Evolutionary conservation across 768 basidiomycete species (phyloP), one percentile per base, ranked within the genome.

Genomic region (Rhizopogon salebrosus): DNA sequence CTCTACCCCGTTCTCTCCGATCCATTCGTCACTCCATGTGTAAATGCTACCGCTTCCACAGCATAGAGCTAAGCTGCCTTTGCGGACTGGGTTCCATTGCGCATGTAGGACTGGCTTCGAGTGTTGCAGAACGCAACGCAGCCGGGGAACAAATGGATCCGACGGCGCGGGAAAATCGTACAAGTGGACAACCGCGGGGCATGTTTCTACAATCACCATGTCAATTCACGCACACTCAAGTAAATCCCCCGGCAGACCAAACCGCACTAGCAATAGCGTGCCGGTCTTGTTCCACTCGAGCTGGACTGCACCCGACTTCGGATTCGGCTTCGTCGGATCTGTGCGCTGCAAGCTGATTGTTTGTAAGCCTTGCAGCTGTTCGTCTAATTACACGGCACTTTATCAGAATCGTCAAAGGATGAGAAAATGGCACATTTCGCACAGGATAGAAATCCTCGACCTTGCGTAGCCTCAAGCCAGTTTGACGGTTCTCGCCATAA

Each of bases 381-480:
- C 87, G 61, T 89, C 90, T 91, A 54, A 1, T 24, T 20, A 20
- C 6, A 29, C 29, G 9, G 14, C 29, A 14, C 29, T 50, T 26
- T 18, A 20, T 59, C 45, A 58, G 50, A 16, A 14, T 14, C 23
- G 8, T 10, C 4, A 35, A 53, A 43, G 14, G 29, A 26, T 4
- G 14, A 22, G 23, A 40, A n/a, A 34, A 37, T 20, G 26, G 36
- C 22, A 36, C 26, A 37, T 37, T 10, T 62, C 77, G 23, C 61
- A 92, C 94, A 97, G 22, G 92, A 88, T 23, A 95, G 73, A 64
- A 95, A 94, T 4, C 93, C 93, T 51, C 86, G 82, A 24, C 89
- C 91, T 62, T 87, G 80, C 0, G 91, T 92, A 1, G 84, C 75
- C 64, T 88, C 87, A 38, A 92, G 70, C 94, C 94, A 98, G 56